Evolutionary conservation across 331 rosid species (phyloP).

Genomic region (Pyracantha coccinea): DNA sequence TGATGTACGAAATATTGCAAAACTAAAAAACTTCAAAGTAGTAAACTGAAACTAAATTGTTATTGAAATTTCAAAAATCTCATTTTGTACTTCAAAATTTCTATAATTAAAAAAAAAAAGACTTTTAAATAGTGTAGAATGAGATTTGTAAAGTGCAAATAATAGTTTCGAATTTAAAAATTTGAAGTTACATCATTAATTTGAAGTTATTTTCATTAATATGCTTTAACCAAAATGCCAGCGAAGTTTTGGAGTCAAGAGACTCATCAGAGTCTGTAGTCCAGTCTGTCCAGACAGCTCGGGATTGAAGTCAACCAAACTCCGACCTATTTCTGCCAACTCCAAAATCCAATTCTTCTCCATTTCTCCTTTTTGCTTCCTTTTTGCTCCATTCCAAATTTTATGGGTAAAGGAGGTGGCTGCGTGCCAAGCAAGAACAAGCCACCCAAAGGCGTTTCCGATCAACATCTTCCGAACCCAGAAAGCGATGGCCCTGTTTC

Average conservation of each 20-base stretch:
- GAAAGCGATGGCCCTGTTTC: conserved; percentile 22
- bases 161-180: no score
- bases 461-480: conserved; percentile 19
- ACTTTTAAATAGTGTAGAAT: no score
- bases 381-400: neutral
- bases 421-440: conserved; percentile 72
- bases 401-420: conserved; percentile 82
- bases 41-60: no score
- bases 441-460: conserved; percentile 17
- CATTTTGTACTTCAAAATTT: no score
- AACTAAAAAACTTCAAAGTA: no score
- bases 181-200: no score
- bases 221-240: neutral
- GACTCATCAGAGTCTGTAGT: neutral
- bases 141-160: no score
- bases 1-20: no score
- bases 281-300: neutral
- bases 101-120: no score
- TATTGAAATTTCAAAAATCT: no score
- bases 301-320: neutral
- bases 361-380: neutral
- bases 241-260: neutral
- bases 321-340: neutral
- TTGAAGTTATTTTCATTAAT: no score
- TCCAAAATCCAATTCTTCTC: neutral